A percentile compares a stretch with the other conserved stretches of the same genome.
Evolutionary conservation across 2,329 filamentous ascomycete genomes (phyloP).

Genomic region (Nemania bipapillata): DNA sequence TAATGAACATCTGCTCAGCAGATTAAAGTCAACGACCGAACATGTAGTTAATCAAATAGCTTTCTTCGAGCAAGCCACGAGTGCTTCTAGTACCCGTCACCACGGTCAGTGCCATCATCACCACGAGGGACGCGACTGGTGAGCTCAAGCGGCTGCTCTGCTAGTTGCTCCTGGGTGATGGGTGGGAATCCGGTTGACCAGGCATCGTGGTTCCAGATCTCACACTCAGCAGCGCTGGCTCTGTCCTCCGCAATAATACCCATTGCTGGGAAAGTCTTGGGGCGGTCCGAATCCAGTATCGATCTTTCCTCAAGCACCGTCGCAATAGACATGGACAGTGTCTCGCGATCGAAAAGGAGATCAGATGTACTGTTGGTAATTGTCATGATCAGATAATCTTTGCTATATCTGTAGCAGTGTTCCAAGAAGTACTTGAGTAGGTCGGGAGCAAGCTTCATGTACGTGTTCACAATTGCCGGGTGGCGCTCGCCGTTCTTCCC

Average conservation of each 20-base stretch:
- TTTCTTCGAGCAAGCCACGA: conserved; percentile 35
- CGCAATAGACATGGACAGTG: conserved; percentile 43
- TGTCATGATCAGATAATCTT: conserved; percentile 57
- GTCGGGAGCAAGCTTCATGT: conserved; percentile 62
- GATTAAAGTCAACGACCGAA: background rate
- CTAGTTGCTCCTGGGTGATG: conserved; percentile 36
- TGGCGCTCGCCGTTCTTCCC: conserved; percentile 47
- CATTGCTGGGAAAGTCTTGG: conserved; percentile 38
- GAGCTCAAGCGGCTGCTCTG: conserved; percentile 37
- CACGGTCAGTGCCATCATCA: conserved; percentile 44
- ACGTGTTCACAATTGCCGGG: conserved; percentile 51
- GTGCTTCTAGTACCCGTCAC: conserved; percentile 15
- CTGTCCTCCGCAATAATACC: conserved; percentile 48
- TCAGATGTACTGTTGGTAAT: conserved; percentile 55
- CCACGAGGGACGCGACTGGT: conserved; percentile 39
- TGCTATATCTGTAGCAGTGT: conserved; percentile 59
- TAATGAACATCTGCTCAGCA: background rate
- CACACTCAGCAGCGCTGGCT: conserved; percentile 29
- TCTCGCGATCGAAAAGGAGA: conserved; percentile 56
- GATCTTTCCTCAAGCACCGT: conserved; percentile 48
- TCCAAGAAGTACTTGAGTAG: conserved; percentile 63
- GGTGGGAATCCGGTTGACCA: conserved; percentile 45
- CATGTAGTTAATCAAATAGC: conserved; percentile 6
- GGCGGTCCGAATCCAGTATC: conserved; percentile 33
- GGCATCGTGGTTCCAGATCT: conserved; percentile 40